phyloP scores from a whole-genome alignment of 177 flowering plant genomes.

The Vitis hybrid region DNA sequence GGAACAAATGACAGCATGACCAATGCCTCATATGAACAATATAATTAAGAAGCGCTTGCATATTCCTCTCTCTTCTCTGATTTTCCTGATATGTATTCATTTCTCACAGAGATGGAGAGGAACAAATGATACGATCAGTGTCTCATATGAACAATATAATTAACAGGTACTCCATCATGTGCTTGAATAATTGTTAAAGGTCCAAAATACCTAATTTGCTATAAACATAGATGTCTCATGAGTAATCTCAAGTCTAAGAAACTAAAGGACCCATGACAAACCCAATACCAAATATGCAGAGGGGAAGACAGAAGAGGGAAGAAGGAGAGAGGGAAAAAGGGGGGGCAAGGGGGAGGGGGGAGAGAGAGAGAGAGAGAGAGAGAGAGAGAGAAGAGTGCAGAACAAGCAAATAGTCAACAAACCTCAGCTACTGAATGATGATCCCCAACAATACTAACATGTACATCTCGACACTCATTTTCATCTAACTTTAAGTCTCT shows the following conservation, averaged over 20 bases:
- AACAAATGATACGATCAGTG: too few species aligned
- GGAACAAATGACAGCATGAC: too few species aligned
- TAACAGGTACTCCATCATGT: too few species aligned
- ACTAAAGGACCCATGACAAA: not conserved
- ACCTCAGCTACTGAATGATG: constrained; percentile 40
- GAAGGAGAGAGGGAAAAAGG: not conserved
- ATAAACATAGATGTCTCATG: too few species aligned
- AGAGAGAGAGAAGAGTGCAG: constrained; percentile 1
- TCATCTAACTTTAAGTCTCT: constrained; percentile 34
- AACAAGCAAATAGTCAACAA: constrained; percentile 14
- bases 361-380: not conserved
- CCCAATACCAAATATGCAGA: not conserved
- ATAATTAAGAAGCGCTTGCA: too few species aligned
- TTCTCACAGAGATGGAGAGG: too few species aligned
- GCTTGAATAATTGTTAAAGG: too few species aligned
- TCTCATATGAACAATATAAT: too few species aligned
- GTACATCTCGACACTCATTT: constrained; percentile 69
- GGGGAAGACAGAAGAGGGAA: not conserved
- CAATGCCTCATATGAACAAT: too few species aligned
- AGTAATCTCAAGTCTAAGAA: not conserved
- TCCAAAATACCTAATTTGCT: too few species aligned
- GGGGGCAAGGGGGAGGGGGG: not conserved
- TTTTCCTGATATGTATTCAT: too few species aligned
- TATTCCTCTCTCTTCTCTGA: too few species aligned
- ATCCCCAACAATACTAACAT: constrained; percentile 37